Evolutionary conservation across 306 rosid species (phyloP), one percentile per base, ranked within the genome.

Genomic region (Luffa aegyptiaca): DNA sequence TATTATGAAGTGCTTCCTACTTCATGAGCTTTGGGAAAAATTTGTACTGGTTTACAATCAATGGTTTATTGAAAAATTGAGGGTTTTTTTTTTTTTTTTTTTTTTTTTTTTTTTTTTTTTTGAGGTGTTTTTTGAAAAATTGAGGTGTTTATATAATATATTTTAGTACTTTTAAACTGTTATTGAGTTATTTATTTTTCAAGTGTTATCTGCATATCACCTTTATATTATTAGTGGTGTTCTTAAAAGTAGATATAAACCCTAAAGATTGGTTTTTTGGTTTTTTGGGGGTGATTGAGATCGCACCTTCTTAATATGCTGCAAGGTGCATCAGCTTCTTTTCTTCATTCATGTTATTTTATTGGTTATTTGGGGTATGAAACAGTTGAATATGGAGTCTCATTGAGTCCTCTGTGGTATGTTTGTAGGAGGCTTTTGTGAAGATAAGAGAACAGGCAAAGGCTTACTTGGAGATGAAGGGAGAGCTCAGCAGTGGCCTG

Each of bases 371-470:
- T 74, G 41, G 37, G 41, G 37, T 49, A 26, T 13, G 59, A 55
- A 51, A 33, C n/a, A 21, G 37, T 26, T 33, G 20, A n/a, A 12
- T 46, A n/a, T 49, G 36, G 61, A 46, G 57, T 31, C 73, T 20
- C 73, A 41, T 44, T 62, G 58, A 42, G 33, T 17, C 14, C 71
- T 84, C 53, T 85, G 13, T 75, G 74, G 79, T 79, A 84, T 84
- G 82, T 65, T 86, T 89, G 79, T 88, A 96, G 99, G 99, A 96
- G 85, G 99, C 99, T 69, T 96, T 96, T 84, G 92, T 92, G 79
- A 96, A 96, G 93, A 96, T 96, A 81, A 86, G 93, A 79, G 99
- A 96, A 87, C 99, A 96, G 82, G 97, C 96, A 17, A 92, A 91
- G 87, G 99, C 99, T 37, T 87, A 90, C 81, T 63, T 96, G 86